Percentiles rank a stretch among this genome's conserved stretches.
Evolutionary conservation across 345 rosid species (phyloP).

Genomic region (Corchorus olitorius): DNA sequence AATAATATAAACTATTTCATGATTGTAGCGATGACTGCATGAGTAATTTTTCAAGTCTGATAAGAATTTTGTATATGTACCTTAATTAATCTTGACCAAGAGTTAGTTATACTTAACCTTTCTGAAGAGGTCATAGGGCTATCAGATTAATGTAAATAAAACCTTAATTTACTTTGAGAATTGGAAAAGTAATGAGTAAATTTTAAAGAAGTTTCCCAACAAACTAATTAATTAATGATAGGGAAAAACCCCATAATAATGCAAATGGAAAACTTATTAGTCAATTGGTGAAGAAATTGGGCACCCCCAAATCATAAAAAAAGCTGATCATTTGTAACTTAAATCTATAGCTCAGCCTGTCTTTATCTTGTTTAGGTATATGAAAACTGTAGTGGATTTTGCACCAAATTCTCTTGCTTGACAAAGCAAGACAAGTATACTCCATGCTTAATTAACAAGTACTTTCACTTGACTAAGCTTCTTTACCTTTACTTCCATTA

Average conservation of each 20-base stretch:
- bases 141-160: not conserved
- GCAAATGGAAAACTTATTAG: not conserved
- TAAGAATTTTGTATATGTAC: not conserved
- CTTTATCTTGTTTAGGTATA: not conserved
- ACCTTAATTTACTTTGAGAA: not conserved
- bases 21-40: constrained; percentile 15
- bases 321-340: not conserved
- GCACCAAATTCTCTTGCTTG: constrained; percentile 7
- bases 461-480: not conserved
- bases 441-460: not conserved
- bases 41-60: not conserved
- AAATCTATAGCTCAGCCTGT: not conserved
- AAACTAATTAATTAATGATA: not conserved
- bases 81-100: not conserved
- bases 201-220: not conserved
- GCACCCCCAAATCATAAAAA: not conserved
- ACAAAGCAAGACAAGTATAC: not conserved
- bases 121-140: not conserved
- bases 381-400: not conserved
- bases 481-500: not conserved
- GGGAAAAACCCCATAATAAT: not conserved
- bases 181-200: not conserved
- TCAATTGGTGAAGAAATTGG: not conserved
- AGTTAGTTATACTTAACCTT: not conserved
- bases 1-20: not conserved